Base-by-base conservation (phyloP, 2,329 filamentous ascomycete genomes). In the Penicillium sp. region DNA sequence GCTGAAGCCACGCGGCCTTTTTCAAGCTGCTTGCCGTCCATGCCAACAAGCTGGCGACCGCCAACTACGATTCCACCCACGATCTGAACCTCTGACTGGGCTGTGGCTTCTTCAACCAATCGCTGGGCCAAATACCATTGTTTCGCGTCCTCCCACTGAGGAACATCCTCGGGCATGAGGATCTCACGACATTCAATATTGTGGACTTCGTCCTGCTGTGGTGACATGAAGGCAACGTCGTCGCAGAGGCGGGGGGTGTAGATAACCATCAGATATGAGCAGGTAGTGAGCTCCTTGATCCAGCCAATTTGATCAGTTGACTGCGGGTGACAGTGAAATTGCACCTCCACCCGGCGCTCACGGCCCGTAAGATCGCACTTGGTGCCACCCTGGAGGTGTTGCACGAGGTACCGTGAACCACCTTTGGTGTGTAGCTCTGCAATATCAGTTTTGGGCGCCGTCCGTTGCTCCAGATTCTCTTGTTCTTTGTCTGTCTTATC, bases 231-330 rank as follows among this genome's bases (percentile, higher is more conserved):
- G 10, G 92, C 92, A 10, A 91, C 85, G 65, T 97, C 93, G 69
- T 89, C 86, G 77, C 93, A 97, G 13, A 97, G 85, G 1, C 92
- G 87, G 0, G 92, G 91, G 0, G 93, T 96, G 71, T 96, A 90
- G 61, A 97, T 85, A 31, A 96, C 86, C 92, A 97, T 96, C 53
- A 96, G 81, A 71, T 97, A 97, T 13, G 91, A 87, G 77, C 93
- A 97, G 11, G 92, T 96, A 3, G 89, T 90, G 1, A 93, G 86
- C 73, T 97, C 93, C 74, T 96, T 96, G 76, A 97, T 96, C 86
- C 91, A 92, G 44, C 88, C 89, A 67, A 97, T 96, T 48, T 88
- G 86, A 72, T 96, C 81, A 3, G 85, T 85, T 31, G 87, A 81
- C 49, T 90, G 88, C 0, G 91, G 91, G 67, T 91, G 88, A 77